Base-by-base conservation (phyloP, 345 rosid species). In the Cardamine resedifolia region DNA sequence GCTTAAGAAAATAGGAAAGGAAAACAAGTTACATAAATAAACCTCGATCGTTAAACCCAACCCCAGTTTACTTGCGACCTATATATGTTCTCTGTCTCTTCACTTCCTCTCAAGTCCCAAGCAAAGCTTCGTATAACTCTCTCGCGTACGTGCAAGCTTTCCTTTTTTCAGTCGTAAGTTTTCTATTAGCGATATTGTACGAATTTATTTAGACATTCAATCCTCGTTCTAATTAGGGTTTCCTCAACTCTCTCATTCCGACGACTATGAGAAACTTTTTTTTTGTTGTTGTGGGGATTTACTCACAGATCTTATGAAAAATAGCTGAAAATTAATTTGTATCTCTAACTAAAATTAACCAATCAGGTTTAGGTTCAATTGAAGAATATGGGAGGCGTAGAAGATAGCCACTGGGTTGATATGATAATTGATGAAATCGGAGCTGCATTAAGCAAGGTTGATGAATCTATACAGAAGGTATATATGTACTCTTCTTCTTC, bases 401-500 rank as follows among this genome's bases (percentile, higher is more conserved):
- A 66, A 26, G 44, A 36, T 19, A 19, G 4, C 49, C 10, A 49
- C 0, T 74, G 72, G 72, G 4, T 65, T 66, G 78, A 66, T 66
- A 14, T 48, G 27, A 19, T 66, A 0, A 47, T 74, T n/a, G 61
- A 74, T 26, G 71, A 66, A 48, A 20, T 66, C 31, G 78, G 58
- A 30, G 1, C 14, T 27, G 77, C 38, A 18, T 56, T 73, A 16
- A 33, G 41, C 49, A 64, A 55, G n/a, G 65, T n/a, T 58, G 72
- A 74, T 26, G 52, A 74, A 65, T 14, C 71, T 5, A 66, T 73
- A 48, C 72, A 34, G 7, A 72, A 72, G 77, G 77, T 72, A 9
- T 30, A 1, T 30, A 21, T 52, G 23, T 12, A 27, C 20, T 0
- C 6, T 23, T 33, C 24, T 70, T 58, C 59, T 60, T 60, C 39